These are phyloP conservation scores for Leersia perrieri DNA, from an alignment of 176 grass and related monocot species.

Conservation along the genomic window DNA sequence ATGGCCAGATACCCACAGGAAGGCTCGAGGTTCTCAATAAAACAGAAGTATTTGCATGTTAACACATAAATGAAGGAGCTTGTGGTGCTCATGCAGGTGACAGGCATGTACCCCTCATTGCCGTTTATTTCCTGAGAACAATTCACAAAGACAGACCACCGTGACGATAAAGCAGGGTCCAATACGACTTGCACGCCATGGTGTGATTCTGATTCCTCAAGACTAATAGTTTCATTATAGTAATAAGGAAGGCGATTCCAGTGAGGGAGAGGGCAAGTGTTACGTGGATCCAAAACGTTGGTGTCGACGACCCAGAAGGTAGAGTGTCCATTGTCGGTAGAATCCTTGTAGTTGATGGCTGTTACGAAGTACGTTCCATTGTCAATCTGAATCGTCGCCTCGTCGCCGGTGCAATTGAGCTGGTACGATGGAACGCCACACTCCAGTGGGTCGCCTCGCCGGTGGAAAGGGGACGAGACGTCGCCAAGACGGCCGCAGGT, in stretches of 20 bases:
- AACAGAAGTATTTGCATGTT: rapidly evolving
- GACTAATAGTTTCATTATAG: too few relatives aligned
- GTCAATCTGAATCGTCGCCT: constrained; percentile 21
- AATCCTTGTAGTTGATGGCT: constrained; percentile 11
- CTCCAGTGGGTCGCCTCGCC: neutral
- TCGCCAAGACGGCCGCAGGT: constrained; percentile 24
- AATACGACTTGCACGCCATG: rapidly evolving
- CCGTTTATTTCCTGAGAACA: constrained; percentile 7
- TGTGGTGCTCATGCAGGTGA: constrained; percentile 13
- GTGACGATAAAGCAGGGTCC: rapidly evolving
- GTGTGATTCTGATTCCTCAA: too few relatives aligned
- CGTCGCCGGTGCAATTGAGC: neutral
- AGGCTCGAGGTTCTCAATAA: neutral
- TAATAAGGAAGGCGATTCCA: neutral
- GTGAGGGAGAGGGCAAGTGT: constrained; percentile 12
- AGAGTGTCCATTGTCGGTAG: too few relatives aligned
- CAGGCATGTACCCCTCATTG: neutral
- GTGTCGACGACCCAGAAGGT: constrained; percentile 18
- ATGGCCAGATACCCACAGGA: constrained; percentile 36
- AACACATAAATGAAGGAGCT: constrained; percentile 34
- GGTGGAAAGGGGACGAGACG: constrained; percentile 16
- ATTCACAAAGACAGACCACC: constrained; percentile 2
- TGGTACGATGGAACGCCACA: neutral
- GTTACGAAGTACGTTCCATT: neutral
- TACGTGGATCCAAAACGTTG: neutral